Evolutionary conservation across 2,329 filamentous ascomycete species (phyloP).

Genomic region (Penicillium occitanis): DNA sequence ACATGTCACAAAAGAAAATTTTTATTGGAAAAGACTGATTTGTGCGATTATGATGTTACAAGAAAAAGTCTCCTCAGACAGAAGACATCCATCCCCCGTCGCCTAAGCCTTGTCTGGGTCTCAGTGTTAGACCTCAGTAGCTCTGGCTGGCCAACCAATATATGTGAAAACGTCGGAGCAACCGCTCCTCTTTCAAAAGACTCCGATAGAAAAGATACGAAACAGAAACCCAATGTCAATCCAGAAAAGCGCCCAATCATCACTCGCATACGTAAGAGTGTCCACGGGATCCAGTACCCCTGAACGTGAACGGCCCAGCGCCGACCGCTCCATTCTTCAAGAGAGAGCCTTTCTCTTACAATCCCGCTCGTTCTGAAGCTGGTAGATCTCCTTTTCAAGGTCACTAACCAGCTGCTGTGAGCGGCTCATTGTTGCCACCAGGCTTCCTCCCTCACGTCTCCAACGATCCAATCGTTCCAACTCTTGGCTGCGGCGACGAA

Average conservation of each 20-base stretch:
- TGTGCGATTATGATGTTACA: slow-evolving; percentile 18
- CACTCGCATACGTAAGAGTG: background rate
- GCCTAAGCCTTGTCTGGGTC: background rate
- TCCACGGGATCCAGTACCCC: slow-evolving; percentile 7
- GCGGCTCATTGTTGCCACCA: slow-evolving; percentile 63
- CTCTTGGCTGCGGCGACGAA: slow-evolving; percentile 72
- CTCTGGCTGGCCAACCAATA: background rate
- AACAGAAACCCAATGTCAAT: slow-evolving; percentile 11
- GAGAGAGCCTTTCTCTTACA: slow-evolving; percentile 37
- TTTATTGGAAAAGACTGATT: slow-evolving; percentile 20
- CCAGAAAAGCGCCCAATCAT: slow-evolving; percentile 16
- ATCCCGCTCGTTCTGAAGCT: slow-evolving; percentile 60
- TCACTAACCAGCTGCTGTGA: slow-evolving; percentile 70
- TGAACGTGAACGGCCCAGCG: slow-evolving; percentile 1
- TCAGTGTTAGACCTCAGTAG: slow-evolving; percentile 4
- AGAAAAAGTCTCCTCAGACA: slow-evolving; percentile 6
- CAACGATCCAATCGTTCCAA: slow-evolving; percentile 72
- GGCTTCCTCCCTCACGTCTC: slow-evolving; percentile 65
- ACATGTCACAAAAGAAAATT: slow-evolving; percentile 18
- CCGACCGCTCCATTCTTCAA: slow-evolving; percentile 20
- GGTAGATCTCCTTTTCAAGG: slow-evolving; percentile 67
- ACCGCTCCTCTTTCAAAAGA: slow-evolving; percentile 2
- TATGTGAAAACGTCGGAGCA: slow-evolving; percentile 10
- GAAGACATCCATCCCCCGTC: background rate
- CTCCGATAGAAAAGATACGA: background rate